Conservation (phyloP, 495 filamentous ascomycete genomes). For the Aspergillus wentii region DNA sequence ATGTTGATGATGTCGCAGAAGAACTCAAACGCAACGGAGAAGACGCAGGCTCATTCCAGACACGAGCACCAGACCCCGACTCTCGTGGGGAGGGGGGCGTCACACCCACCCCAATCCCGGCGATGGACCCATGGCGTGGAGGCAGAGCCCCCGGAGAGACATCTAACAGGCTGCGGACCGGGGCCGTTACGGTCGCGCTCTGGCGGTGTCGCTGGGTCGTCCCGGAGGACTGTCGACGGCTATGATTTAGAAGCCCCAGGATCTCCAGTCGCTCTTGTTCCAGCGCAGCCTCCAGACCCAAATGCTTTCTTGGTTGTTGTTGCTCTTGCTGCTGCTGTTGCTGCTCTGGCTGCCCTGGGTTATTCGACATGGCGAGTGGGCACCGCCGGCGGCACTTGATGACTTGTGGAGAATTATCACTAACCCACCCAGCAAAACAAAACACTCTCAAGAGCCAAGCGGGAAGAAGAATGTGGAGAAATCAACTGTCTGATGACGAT, state of each 20-base stretch:
- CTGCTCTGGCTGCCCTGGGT: conserved; percentile 12
- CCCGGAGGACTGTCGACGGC: too few species aligned
- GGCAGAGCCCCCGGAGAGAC: conserved; percentile 18
- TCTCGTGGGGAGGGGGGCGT: conserved; percentile 17
- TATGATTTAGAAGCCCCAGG: too few species aligned
- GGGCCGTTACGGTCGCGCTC: conserved; percentile 27
- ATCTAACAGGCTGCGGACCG: conserved; percentile 22
- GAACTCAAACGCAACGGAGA: conserved; percentile 22
- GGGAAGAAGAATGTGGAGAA: conserved; percentile 7
- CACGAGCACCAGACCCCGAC: conserved; percentile 1
- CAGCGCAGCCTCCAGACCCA: conserved; percentile 15
- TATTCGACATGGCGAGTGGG: conserved; percentile 19
- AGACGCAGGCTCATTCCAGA: conserved; percentile 12
- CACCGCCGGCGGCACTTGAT: conserved; percentile 18
- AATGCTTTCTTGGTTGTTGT: conserved; percentile 32
- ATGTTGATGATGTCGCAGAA: conserved; percentile 2
- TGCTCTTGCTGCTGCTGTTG: conserved; percentile 10
- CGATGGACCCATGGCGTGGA: conserved; percentile 38
- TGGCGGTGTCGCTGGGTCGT: conserved; percentile 13
- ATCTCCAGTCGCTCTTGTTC: conserved; percentile 21
- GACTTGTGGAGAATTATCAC: conserved; percentile 19
- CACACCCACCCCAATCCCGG: conserved; percentile 29
- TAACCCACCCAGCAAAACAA: too few species aligned
- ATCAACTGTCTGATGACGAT: conserved; percentile 1
- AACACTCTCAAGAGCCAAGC: background rate